Base-by-base conservation (phyloP, 116 monocot species). In the Posidonia oceanica region DNA sequence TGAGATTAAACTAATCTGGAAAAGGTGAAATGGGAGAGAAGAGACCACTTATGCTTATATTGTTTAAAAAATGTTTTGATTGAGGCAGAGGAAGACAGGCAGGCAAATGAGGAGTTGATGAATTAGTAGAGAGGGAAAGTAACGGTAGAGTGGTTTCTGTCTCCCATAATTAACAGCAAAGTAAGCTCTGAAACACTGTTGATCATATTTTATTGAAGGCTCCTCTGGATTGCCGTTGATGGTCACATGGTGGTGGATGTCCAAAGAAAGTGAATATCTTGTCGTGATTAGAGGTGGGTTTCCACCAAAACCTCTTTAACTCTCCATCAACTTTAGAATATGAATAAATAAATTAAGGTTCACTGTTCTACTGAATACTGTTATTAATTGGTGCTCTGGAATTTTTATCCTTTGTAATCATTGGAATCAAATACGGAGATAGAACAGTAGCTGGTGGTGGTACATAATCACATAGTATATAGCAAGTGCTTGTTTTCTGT, bases 141-240 rank as follows among this genome's bases (percentile, higher is more conserved):
- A 7, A 48, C 48, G 7, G 48, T 48, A 48, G 48, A 10, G 3
- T 48, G 7, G 48, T 12, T 48, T 48, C 48, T 48, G 48, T 48
- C 48, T 48, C 48, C 48, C 12, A 1, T 10, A 48, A 48, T 8
- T 48, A 29, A 29, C 6, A 60, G 5, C 60, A 60, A 60, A 60
- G 60, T 48, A 48, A 48, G 48, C 6, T 48, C 48, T 10, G 48
- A 12, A 10, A 7, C 48, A 4, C 48, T 7, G 48, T 2, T 66
- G 22, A 60, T 23, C 8, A 22, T 22, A 60, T 60, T 60, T 22
- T 22, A 60, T 22, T 0, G 18, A 60, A 60, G n/a, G 29, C 60
- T 22, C 60, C 20, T 60, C 60, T 60, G 60, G 60, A 60, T 60
- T 60, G 60, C 60, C 18, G 60, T 60, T 60, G 23, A 22, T 60